Evolutionary conservation across 495 filamentous ascomycete genomes (phyloP).

Genomic region (Aspergillus sclerotioniger): DNA sequence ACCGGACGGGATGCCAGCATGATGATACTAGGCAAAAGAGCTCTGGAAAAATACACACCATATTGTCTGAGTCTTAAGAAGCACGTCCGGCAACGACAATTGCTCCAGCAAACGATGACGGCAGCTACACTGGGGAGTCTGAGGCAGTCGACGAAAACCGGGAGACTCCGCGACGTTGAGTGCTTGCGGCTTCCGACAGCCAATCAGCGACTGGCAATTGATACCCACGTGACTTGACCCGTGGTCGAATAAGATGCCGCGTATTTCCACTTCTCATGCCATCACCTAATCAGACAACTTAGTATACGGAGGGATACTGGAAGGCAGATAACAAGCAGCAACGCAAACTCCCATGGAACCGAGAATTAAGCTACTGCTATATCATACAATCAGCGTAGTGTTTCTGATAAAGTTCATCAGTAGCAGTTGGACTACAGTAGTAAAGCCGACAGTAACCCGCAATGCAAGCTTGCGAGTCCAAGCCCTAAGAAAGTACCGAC

Average conservation of each 20-base stretch:
- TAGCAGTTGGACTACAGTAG: not conserved
- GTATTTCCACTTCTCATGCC: slow-evolving; percentile 1
- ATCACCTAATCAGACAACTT: not conserved
- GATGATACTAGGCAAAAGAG: not conserved
- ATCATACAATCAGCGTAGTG: too few relatives aligned
- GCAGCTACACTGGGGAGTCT: slow-evolving; percentile 20
- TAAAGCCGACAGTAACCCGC: not conserved
- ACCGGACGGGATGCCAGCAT: not conserved
- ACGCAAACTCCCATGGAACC: too few relatives aligned
- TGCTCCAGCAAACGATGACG: slow-evolving; percentile 28
- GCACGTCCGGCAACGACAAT: slow-evolving; percentile 23
- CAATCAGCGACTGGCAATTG: slow-evolving; percentile 28
- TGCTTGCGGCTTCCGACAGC: slow-evolving; percentile 18
- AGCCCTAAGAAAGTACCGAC: not conserved
- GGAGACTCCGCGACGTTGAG: slow-evolving; percentile 29
- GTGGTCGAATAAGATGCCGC: slow-evolving; percentile 17
- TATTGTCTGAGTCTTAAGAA: slow-evolving; percentile 22
- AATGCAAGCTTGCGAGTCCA: not conserved
- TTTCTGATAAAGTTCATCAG: too few relatives aligned
- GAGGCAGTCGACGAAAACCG: slow-evolving; percentile 41
- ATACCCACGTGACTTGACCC: slow-evolving; percentile 18
- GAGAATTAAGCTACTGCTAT: too few relatives aligned
- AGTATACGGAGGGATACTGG: not conserved
- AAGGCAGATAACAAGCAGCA: too few relatives aligned
- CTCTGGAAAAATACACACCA: slow-evolving; percentile 27